Evolutionary conservation across 768 basidiomycete genomes (phyloP), one percentile per base, ranked within the genome.

Genomic region (Hirschioporus abietinus): DNA sequence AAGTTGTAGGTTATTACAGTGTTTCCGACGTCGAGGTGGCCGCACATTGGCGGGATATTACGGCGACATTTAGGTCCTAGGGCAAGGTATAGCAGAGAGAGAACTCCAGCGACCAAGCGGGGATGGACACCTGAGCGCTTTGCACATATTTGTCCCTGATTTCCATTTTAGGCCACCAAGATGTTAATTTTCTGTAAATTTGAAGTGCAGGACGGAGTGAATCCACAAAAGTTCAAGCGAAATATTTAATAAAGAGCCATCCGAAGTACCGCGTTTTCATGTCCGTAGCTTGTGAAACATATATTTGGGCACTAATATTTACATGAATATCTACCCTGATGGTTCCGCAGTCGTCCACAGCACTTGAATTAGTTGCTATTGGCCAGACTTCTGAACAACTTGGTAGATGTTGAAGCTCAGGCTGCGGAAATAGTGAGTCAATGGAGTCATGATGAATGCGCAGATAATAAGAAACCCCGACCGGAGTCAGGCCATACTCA

Each of bases 361-460:
- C 12, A 52, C 42, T 52, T 12, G 42, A 20, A 52, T 52, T 52
- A 52, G 20, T 52, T 10, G 15, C 12, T 52, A 52, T 52, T 52
- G 42, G 42, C 42, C 42, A 20, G 42, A 52, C 42, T 52, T 52
- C 63, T 85, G 71, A 27, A 86, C 67, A 12, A 91, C 80, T 67
- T 85, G 79, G 73, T 93, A 92, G 63, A 94, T 85, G 73, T 94
- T 93, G 76, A 87, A 95, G 66, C 85, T 84, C 70, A 95, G 78
- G 74, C 93, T 95, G 74, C 30, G 67, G 7, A 24, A 15, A 72
- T 68, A 71, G 67, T 71, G 60, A 63, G 63, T 27, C 25, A 15
- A 57, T 60, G 57, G 42, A 52, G 42, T 61, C 60, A 34, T 61
- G 1, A 15, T 24, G 23, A 61, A 18, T 61, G 25, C 60, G 30